Base-by-base conservation (phyloP, 768 basidiomycete species). In the Tricholoma matsutake region DNA sequence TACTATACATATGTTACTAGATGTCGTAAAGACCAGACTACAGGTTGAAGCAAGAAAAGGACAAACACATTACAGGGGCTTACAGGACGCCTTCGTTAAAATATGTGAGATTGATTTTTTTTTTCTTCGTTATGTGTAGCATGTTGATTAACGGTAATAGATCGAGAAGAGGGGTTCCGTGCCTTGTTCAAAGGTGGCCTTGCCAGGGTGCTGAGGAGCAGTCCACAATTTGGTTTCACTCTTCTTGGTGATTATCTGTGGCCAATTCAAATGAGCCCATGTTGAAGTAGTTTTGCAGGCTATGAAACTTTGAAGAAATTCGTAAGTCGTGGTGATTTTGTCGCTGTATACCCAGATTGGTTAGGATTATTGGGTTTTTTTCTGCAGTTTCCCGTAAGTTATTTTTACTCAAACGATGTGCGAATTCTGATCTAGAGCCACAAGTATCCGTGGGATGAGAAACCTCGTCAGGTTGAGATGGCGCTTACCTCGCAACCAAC, bases 21-120 rank as follows among this genome's bases (percentile, higher is more conserved):
- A 99, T 75, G 97, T 98, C 63, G 92, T 98, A 70, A 98, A 99
- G 83, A 98, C 97, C 14, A 86, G 96, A 52, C 77, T 98, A 65
- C 96, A 98, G 72, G 89, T 93, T 10, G 97, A 98, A 72, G 90
- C 94, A 45, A 84, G 89, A 64, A 88, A 90, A 68, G 97, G 97
- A 10, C 86, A 98, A 71, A 91, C 94, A 5, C 79, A 87, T 61
- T 99, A 99, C 79, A 92, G 91, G 72, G 96, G 97, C 49, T 73
- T 97, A 39, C 72, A 78, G 14, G 96, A 99, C 74, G 96, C 94
- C 18, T 92, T 98, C 68, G 78, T 83, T 34, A 96, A 90, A 74
- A 98, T 99, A 61, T 90, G 92, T 89, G 71, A 71, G 88, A 60
- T 39, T 20, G 13, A 28, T 18, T 1, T 25, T 16, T 25, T 16